Percentiles rank a stretch among this genome's conserved stretches.
Evolutionary conservation across 1,284 basidiomycete genomes (phyloP).

Genomic region (Amylostereum areolatum): DNA sequence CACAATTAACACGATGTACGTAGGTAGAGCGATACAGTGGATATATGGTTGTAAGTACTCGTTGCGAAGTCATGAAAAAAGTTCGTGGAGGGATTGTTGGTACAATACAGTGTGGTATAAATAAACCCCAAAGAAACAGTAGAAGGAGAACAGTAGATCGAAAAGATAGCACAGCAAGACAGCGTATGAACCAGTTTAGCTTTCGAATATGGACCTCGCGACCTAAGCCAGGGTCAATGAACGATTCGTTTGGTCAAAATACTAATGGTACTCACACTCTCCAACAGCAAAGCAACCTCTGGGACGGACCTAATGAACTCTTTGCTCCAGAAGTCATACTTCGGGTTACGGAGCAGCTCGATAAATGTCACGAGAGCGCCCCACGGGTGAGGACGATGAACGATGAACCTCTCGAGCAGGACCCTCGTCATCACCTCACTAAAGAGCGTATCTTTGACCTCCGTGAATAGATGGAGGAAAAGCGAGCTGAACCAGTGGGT

Average conservation of each 20-base stretch:
- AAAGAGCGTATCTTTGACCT: constrained; percentile 72
- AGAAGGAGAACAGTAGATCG: constrained; percentile 31
- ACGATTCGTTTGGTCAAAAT: constrained; percentile 5
- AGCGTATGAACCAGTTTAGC: constrained; percentile 54
- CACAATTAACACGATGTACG: constrained; percentile 31
- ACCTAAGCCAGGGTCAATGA: constrained; percentile 36
- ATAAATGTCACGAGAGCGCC: constrained; percentile 92
- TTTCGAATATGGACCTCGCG: constrained; percentile 66
- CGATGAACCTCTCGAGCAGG: constrained; percentile 89
- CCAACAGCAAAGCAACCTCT: constrained; percentile 75
- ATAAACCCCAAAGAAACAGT: constrained; percentile 23
- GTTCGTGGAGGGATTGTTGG: constrained; percentile 50
- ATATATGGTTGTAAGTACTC: constrained; percentile 32
- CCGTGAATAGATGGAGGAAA: constrained; percentile 80
- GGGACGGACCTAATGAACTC: constrained; percentile 77
- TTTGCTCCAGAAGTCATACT: constrained; percentile 84
- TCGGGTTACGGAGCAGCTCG: constrained; percentile 79
- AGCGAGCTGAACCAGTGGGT: constrained; percentile 94
- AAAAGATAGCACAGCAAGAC: constrained; percentile 52
- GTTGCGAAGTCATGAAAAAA: constrained; percentile 36
- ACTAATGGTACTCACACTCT: constrained; percentile 52
- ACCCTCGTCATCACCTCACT: constrained; percentile 90
- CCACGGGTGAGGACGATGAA: constrained; percentile 96
- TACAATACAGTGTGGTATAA: constrained; percentile 72
- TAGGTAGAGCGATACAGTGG: constrained; percentile 28